A percentile compares a stretch with the other conserved stretches of the same genome.
These are phyloP conservation scores for Fusarium tjaetaba DNA, from an alignment of 2,329 filamentous ascomycete species.

Conservation along the genomic window DNA sequence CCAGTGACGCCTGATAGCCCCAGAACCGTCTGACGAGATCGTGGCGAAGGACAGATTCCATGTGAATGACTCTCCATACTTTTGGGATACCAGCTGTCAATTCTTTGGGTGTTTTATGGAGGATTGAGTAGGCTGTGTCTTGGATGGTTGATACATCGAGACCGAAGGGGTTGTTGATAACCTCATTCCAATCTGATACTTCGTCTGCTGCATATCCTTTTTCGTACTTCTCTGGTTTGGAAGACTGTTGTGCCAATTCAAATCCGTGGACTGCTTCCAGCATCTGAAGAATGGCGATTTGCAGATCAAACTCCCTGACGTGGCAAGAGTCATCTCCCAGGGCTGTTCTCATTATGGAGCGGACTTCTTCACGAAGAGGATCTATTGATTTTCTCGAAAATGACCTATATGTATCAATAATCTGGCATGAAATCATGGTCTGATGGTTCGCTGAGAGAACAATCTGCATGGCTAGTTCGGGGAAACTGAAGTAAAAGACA, in stretches of 20 bases:
- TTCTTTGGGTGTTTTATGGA: constrained; percentile 9
- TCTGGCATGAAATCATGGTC: background rate
- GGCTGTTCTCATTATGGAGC: constrained; percentile 9
- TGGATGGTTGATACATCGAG: constrained; percentile 31
- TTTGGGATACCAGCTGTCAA: constrained; percentile 6
- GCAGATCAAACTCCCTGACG: background rate
- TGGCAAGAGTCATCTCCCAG: background rate
- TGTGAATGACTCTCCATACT: constrained; percentile 48
- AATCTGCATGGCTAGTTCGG: constrained; percentile 6
- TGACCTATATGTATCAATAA: constrained; percentile 1
- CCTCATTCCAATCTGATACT: constrained; percentile 19
- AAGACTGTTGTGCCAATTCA: background rate
- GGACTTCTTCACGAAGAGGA: constrained; percentile 24
- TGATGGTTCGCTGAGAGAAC: constrained; percentile 6
- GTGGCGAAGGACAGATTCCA: constrained; percentile 51
- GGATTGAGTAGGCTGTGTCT: constrained; percentile 28
- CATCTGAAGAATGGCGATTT: constrained; percentile 27
- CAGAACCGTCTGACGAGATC: constrained; percentile 48
- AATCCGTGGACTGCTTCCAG: constrained; percentile 25
- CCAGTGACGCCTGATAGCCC: constrained; percentile 41
- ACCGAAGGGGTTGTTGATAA: constrained; percentile 27
- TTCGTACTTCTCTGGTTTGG: background rate
- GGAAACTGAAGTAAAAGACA: constrained; percentile 9
- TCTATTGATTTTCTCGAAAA: constrained; percentile 17
- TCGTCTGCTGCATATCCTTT: constrained; percentile 24